Conservation (phyloP, 805 yeast species). For the Schizosaccharomyces lindneri region DNA sequence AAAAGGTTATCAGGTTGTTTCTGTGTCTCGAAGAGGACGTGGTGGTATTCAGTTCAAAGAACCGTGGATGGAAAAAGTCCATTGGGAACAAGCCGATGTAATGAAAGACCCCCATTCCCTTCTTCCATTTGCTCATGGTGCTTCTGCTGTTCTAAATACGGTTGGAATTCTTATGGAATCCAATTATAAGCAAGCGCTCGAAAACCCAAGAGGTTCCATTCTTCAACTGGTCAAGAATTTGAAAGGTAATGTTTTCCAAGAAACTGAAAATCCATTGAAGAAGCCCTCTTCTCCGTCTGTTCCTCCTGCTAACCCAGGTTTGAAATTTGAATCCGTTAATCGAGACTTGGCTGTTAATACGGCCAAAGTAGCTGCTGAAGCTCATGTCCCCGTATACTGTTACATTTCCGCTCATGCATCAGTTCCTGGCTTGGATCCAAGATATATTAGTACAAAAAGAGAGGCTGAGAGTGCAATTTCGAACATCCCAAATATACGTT, state of each 20-base stretch:
- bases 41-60: neutral
- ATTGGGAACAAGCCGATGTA: neutral
- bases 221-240: neutral
- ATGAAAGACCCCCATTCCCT: neutral
- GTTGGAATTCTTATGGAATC: constrained; percentile 2
- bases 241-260: neutral
- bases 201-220: neutral
- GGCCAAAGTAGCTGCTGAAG: neutral
- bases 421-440: neutral
- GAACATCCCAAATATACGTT: neutral
- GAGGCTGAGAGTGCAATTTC: neutral
- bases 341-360: neutral
- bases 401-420: neutral
- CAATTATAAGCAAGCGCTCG: neutral
- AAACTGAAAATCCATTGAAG: neutral
- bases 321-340: neutral
- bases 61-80: neutral
- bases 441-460: constrained; percentile 1
- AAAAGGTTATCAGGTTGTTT: neutral
- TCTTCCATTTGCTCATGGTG: neutral
- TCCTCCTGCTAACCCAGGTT: neutral
- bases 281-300: neutral
- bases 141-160: neutral
- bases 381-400: neutral
- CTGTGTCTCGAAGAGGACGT: neutral